Evolutionary conservation across 1,284 basidiomycete genomes (phyloP), one percentile per base, ranked within the genome.

Genomic region (Mycena sp.): DNA sequence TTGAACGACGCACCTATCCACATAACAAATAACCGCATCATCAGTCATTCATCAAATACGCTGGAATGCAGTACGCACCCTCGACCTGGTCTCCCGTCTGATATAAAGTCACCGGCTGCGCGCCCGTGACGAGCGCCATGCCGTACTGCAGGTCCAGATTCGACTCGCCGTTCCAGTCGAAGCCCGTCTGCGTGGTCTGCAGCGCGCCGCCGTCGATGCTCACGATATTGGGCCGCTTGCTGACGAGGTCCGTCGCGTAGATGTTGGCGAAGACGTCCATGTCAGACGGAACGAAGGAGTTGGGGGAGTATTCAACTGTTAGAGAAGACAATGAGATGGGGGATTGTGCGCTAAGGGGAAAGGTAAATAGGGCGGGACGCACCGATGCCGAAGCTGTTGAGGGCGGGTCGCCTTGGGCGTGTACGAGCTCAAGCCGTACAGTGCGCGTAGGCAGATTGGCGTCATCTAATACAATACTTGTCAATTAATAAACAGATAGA

Each of bases 301-400:
- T 78, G 9, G 83, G 82, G 82, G 62, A 81, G 32, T 35, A 83
- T 70, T 84, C 82, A 54, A 87, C 80, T 12, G n/a, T n/a, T n/a
- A n/a, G 82, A 85, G 67, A 76, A 84, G 9, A 35, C 32, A 35
- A 35, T 14, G 32, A 14, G 9, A 35, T 35, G 14, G 9, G 32
- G 14, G 32, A 9, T 35, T 35, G 7, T 35, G 9, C 14, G 32
- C 32, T n/a, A n/a, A n/a, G n/a, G n/a, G n/a, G n/a, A n/a, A n/a
- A n/a, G n/a, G n/a, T n/a, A n/a, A n/a, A n/a, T n/a, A n/a, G n/a
- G n/a, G n/a, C n/a, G n/a, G n/a, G n/a, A n/a, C n/a, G n/a, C n/a
- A n/a, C n/a, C n/a, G n/a, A n/a, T n/a, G n/a, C n/a, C n/a, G n/a
- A n/a, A n/a, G 25, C 76, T 81, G 62, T 87, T 87, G 53, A 77